Evolutionary conservation across 768 basidiomycete genomes (phyloP), one percentile per base, ranked within the genome.

Genomic region (Rhizopogon sp.): DNA sequence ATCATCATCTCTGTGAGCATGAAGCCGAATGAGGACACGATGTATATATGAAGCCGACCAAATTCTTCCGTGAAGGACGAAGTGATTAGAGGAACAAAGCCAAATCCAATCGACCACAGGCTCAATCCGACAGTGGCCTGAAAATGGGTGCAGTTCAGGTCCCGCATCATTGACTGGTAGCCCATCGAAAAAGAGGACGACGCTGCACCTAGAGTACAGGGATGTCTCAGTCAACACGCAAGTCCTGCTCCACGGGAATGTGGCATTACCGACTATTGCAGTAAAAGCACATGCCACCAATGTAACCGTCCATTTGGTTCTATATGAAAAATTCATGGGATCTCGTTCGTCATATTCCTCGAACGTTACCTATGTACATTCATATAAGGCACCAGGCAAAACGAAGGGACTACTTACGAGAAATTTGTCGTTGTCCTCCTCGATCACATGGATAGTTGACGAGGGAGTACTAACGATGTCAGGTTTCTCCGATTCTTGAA

Each of bases 31-130:
- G 68, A 70, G 2, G 80, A 82, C 43, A 68, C 71, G 17, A 81
- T 60, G 60, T 84, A 85, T 2, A 85, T 60, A 4, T 82, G 81
- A 40, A 76, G 77, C 50, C 85, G 66, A 20, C 85, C 84, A 59
- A 84, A 80, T 59, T 87, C 85, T 62, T 87, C 85, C 64, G 82
- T 84, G 65, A 85, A 79, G 0, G 84, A 78, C 3, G 84, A 79
- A 0, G 83, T 77, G 20, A 85, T 70, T 1, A 85, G 77, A 3
- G 85, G 83, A 10, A 81, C 69, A 9, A 83, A 31, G 5, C 75
- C 83, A 57, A 85, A 87, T 2, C 82, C 83, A 5, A 85, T 63
- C 0, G 78, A 69, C 62, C 75, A 87, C 25, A 81, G 69, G 49
- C 73, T 73, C 35, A 79, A 65, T 11, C 77, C 79, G 22, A 77